phyloP scores from a whole-genome alignment of 495 filamentous ascomycete species.

The Penicillium cosmopolitanum region DNA sequence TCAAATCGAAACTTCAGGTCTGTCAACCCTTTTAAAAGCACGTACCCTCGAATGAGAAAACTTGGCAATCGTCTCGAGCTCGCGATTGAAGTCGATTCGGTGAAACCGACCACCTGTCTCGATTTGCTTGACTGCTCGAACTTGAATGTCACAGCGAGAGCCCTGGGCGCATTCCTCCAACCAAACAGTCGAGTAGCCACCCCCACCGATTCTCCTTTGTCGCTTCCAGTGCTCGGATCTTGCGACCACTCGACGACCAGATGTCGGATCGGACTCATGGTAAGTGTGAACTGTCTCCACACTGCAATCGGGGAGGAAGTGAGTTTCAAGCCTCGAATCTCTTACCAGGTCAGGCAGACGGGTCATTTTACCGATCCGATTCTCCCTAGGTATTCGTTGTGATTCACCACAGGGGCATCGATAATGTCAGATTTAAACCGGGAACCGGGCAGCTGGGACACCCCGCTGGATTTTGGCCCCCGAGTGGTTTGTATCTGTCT shows the following conservation, averaged over 20 bases:
- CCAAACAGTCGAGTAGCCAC: background rate
- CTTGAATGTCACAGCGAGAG: background rate
- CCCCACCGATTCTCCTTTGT: background rate
- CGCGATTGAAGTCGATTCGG: background rate
- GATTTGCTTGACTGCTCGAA: constrained; percentile 8
- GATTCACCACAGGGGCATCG: background rate
- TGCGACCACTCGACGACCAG: background rate
- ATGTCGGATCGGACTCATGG: background rate
- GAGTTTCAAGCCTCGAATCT: constrained; percentile 1
- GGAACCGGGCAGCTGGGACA: background rate
- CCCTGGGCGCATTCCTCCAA: background rate
- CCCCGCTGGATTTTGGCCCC: background rate
- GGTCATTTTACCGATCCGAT: background rate
- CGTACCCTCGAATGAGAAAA: constrained; percentile 1
- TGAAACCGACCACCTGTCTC: background rate
- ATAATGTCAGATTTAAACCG: background rate
- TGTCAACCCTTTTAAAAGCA: background rate
- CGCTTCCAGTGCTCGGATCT: constrained; percentile 4
- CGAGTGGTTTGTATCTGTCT: background rate
- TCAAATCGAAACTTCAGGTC: background rate
- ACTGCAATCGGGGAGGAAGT: background rate
- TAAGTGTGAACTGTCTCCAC: constrained; percentile 1
- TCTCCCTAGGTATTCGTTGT: background rate
- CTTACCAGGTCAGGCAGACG: background rate
- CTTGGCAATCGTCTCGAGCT: constrained; percentile 3